A percentile compares a stretch with the other conserved stretches of the same genome.
Conservation (phyloP, 345 rosid genomes). For the Boechera retrofracta region DNA sequence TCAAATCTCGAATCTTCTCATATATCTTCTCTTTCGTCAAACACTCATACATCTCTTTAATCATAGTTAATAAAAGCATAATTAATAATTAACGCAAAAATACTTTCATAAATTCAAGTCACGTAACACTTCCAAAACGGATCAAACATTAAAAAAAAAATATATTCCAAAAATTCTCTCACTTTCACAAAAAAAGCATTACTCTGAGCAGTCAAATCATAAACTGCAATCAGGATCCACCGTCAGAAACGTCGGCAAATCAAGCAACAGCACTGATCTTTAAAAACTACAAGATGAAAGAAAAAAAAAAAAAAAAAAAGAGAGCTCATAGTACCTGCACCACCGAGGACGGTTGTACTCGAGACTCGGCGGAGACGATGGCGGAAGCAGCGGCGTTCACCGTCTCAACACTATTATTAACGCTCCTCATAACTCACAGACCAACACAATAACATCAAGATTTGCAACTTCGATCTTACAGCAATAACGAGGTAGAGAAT, state of each 20-base stretch:
- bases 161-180: neutral
- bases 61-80: too few relatives aligned
- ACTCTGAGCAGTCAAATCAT: conserved; percentile 29
- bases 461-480: conserved; percentile 38
- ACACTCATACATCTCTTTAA: too few relatives aligned
- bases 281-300: neutral
- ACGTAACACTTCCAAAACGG: conserved; percentile 11
- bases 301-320: neutral
- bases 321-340: conserved; percentile 52
- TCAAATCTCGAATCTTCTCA: conserved; percentile 6
- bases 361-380: conserved; percentile 85
- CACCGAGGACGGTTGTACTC: conserved; percentile 65
- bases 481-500: conserved; percentile 14
- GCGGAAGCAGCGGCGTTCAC: conserved; percentile 95
- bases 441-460: conserved; percentile 38
- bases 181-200: neutral
- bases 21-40: neutral
- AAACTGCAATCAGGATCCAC: conserved; percentile 1
- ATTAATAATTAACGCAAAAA: neutral
- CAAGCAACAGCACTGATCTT: conserved; percentile 1
- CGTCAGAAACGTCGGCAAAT: neutral
- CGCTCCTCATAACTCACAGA: conserved; percentile 55
- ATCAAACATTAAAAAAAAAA: conserved; percentile 10
- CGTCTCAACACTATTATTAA: conserved; percentile 68
- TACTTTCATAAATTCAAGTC: neutral